phyloP scores from a whole-genome alignment of 2,329 filamentous ascomycete species.

The Trichoderma sp. region DNA sequence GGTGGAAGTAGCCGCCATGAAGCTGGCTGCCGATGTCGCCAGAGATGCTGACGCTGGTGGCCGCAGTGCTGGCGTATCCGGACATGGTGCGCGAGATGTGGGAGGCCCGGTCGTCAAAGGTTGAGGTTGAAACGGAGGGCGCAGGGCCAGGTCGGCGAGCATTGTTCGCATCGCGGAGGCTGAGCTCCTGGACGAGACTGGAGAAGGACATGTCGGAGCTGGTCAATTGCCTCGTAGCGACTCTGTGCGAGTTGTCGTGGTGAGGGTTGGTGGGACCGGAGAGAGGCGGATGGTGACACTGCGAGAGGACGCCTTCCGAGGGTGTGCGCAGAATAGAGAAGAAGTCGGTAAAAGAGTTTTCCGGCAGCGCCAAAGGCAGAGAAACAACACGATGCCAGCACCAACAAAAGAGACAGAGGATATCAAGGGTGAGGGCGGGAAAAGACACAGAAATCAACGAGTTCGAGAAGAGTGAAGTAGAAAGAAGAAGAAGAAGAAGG shows the following conservation, averaged over 20 bases:
- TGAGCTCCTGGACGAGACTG: slow-evolving; percentile 66
- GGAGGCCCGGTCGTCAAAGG: slow-evolving; percentile 62
- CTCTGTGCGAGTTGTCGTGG: slow-evolving; percentile 6
- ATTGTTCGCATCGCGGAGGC: slow-evolving; percentile 57
- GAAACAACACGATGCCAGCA: not conserved
- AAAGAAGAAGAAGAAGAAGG: not conserved
- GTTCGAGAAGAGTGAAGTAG: not conserved
- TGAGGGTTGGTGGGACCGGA: slow-evolving; percentile 7
- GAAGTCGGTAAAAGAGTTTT: not conserved
- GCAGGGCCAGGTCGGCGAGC: slow-evolving; percentile 50
- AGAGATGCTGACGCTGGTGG: slow-evolving; percentile 69
- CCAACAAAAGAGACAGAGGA: not conserved
- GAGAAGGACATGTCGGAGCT: slow-evolving; percentile 64
- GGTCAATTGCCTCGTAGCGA: slow-evolving; percentile 6
- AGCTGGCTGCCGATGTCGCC: slow-evolving; percentile 81
- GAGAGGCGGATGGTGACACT: slow-evolving; percentile 7
- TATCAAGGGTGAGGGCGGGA: not conserved
- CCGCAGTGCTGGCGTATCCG: slow-evolving; percentile 63
- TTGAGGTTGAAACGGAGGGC: slow-evolving; percentile 57
- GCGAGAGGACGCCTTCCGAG: not conserved
- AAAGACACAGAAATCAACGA: not conserved
- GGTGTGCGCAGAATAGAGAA: not conserved
- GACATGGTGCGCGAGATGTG: slow-evolving; percentile 66
- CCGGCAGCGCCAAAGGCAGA: not conserved
- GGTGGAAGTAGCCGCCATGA: slow-evolving; percentile 80